Conservation (phyloP, 2,329 filamentous ascomycete species). For the Aspergillus fructus region DNA sequence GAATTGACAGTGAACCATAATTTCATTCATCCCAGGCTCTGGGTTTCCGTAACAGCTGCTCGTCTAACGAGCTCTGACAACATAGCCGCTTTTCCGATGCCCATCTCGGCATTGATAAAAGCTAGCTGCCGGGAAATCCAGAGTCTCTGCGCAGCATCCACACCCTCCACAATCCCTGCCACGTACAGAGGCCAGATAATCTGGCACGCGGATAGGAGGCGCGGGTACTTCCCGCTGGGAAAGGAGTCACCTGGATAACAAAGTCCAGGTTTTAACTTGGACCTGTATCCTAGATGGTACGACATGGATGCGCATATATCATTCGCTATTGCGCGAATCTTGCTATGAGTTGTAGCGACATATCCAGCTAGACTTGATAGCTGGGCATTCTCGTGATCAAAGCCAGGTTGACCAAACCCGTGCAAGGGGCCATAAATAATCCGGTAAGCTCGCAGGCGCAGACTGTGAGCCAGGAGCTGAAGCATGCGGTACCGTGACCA, state of each 20-base stretch:
- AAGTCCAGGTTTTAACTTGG: background rate
- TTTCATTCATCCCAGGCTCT: background rate
- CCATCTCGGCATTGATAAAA: constrained; percentile 3
- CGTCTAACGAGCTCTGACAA: background rate
- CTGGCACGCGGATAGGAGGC: background rate
- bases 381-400: background rate
- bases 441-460: constrained; percentile 4
- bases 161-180: constrained; percentile 6
- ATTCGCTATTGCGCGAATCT: background rate
- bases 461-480: background rate
- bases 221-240: constrained; percentile 2
- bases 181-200: constrained; percentile 6
- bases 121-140: constrained; percentile 7
- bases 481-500: constrained; percentile 10
- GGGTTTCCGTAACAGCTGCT: background rate
- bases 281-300: constrained; percentile 7
- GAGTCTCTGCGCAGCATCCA: constrained; percentile 1
- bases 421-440: background rate
- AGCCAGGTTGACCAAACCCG: background rate
- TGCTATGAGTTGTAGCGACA: background rate
- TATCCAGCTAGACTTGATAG: background rate
- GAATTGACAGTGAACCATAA: background rate
- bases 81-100: constrained; percentile 2
- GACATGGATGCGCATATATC: constrained; percentile 7
- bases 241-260: constrained; percentile 6